Evolutionary conservation across 352 stramenopile species (phyloP).

Genomic region (Pythium graminicola): DNA sequence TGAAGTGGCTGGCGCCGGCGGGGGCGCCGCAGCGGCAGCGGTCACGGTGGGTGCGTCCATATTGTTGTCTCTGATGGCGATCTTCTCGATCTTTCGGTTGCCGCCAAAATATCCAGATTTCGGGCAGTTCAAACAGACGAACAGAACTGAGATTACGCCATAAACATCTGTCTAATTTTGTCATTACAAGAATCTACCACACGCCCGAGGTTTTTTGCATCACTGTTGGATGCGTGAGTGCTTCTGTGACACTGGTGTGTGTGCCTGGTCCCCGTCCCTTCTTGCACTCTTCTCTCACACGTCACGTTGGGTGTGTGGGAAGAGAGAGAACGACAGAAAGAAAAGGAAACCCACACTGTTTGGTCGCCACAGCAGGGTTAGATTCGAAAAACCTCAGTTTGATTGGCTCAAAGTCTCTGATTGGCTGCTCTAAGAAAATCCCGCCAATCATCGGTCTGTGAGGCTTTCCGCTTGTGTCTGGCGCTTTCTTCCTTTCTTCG

Average conservation of each 20-base stretch:
- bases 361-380: slow-evolving; percentile 1
- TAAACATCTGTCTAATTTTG: background rate
- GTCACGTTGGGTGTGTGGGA: slow-evolving; percentile 8
- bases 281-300: slow-evolving; percentile 14
- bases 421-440: slow-evolving; percentile 24
- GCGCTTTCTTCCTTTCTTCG: slow-evolving; percentile 31
- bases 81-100: slow-evolving; percentile 14
- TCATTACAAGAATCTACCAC: background rate
- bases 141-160: background rate
- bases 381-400: slow-evolving; percentile 27
- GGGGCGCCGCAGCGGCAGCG: background rate
- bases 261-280: slow-evolving; percentile 13
- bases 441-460: slow-evolving; percentile 29
- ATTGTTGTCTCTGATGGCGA: background rate
- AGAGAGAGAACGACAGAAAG: slow-evolving; percentile 17
- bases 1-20: background rate
- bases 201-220: slow-evolving; percentile 9
- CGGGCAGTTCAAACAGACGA: slow-evolving; percentile 2
- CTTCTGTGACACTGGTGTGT: slow-evolving; percentile 7
- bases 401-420: background rate
- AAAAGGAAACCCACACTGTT: slow-evolving; percentile 19
- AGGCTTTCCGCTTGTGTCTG: slow-evolving; percentile 28
- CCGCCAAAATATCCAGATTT: slow-evolving; percentile 14
- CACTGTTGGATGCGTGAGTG: too few species aligned
- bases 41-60: background rate